Conservation (phyloP, 1,139 yeast species). For the Protomyces gravidus region DNA sequence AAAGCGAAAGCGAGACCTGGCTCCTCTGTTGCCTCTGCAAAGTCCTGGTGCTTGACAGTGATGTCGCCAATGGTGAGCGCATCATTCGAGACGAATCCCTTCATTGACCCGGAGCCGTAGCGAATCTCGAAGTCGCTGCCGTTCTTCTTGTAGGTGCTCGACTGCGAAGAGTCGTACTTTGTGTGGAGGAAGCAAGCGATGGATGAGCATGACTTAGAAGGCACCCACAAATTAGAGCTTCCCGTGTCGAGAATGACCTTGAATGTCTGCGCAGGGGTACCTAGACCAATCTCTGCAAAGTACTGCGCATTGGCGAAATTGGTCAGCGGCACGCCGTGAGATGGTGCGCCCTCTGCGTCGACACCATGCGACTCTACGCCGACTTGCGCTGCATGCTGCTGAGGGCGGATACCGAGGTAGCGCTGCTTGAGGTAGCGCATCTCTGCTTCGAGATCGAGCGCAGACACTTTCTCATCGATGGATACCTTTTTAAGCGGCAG, state of each 20-base stretch:
- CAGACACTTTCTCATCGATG: constrained; percentile 15
- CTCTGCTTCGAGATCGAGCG: constrained; percentile 56
- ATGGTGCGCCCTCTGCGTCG: constrained; percentile 40
- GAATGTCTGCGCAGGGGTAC: constrained; percentile 89
- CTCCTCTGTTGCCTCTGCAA: constrained; percentile 94
- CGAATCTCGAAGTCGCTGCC: constrained; percentile 79
- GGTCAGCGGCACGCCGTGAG: constrained; percentile 72
- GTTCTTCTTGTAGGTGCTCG: constrained; percentile 76
- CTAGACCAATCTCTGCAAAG: constrained; percentile 79
- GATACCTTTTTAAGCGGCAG: constrained; percentile 24
- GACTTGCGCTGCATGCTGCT: constrained; percentile 42
- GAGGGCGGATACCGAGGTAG: constrained; percentile 48
- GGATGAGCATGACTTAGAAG: constrained; percentile 79
- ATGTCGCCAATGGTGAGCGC: constrained; percentile 75
- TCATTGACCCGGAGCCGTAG: constrained; percentile 89
- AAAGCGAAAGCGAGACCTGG: constrained; percentile 98
- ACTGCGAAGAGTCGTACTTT: constrained; percentile 76
- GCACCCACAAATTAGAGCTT: constrained; percentile 95
- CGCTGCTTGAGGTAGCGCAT: constrained; percentile 67
- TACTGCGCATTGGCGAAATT: constrained; percentile 79
- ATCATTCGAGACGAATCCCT: constrained; percentile 88
- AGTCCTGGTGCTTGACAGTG: constrained; percentile 77
- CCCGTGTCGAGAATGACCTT: constrained; percentile 89
- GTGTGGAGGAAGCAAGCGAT: constrained; percentile 91
- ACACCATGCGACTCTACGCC: constrained; percentile 45